These are phyloP conservation scores for Clonostachys rosea DNA, from an alignment of 2,329 filamentous ascomycete species.

Conservation along the genomic window DNA sequence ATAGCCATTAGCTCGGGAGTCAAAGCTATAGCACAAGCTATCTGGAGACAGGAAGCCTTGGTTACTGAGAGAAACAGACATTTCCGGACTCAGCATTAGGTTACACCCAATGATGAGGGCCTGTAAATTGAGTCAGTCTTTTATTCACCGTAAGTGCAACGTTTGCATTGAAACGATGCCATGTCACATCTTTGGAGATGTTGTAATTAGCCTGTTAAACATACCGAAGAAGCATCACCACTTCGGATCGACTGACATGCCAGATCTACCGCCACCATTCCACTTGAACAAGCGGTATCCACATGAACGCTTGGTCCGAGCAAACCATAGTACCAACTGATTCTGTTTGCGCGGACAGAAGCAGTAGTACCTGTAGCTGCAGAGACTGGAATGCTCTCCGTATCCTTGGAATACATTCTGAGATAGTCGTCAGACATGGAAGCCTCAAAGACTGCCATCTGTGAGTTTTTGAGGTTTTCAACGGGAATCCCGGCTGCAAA, in stretches of 20 bases:
- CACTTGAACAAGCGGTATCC: conserved; percentile 10
- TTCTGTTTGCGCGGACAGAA: conserved; percentile 28
- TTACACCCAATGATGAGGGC: conserved; percentile 10
- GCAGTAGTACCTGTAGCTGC: conserved; percentile 21
- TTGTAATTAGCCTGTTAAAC: neutral
- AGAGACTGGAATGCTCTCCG: conserved; percentile 22
- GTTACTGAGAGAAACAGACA: conserved; percentile 7
- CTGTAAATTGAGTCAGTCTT: neutral
- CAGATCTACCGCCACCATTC: conserved; percentile 8
- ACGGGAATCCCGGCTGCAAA: conserved; percentile 20
- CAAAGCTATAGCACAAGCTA: conserved; percentile 5
- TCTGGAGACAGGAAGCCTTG: conserved; percentile 4
- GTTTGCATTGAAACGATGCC: neutral
- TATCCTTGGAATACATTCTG: conserved; percentile 21
- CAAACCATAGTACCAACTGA: conserved; percentile 28
- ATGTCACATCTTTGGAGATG: neutral
- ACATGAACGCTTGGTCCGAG: conserved; percentile 8
- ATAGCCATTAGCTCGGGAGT: conserved; percentile 1
- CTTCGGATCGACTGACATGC: conserved; percentile 28
- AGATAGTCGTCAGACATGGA: conserved; percentile 29
- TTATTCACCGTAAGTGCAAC: neutral
- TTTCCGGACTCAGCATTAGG: conserved; percentile 8
- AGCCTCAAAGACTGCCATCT: conserved; percentile 27
- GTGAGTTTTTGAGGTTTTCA: conserved; percentile 16
- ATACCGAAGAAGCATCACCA: conserved; percentile 25